Base-by-base conservation (phyloP, 345 rosid genomes). In the Trapa bicornis region DNA sequence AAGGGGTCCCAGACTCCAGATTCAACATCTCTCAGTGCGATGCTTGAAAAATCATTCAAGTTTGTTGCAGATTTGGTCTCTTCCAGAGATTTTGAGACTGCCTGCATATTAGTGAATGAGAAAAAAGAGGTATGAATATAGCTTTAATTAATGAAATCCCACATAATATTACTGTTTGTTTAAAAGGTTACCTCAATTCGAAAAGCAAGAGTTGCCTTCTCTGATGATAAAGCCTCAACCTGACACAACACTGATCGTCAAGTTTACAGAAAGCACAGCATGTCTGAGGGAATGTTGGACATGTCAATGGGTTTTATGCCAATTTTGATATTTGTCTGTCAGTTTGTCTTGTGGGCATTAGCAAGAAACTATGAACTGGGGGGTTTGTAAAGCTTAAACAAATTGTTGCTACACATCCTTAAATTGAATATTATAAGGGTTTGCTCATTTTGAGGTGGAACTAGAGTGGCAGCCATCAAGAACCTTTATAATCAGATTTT, bases 171-270 rank as follows among this genome's bases (percentile, higher is more conserved):
- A 11, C 12, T 33, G 63, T 38, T 33, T 1, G 60, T 17, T 7
- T 60, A 63, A 63, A 47, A 38, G 16, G 14, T 29, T 80, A 92
- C 97, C 97, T 94, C 97, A 39, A 90, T 94, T 81, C 99, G 83
- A 75, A 94, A 85, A 3, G 66, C 17, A 22, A 88, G 68, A 38
- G 95, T 94, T 45, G 97, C 88, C 89, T 94, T 94, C 77, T 94
- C 96, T 0, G 99, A 88, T 68, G 96, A 88, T 54, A 94, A 87
- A 4, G 88, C 84, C 81, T 93, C 98, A 37, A 88, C 96, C 97
- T 93, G 84, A 69, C 37, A 68, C 64, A 74, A 54, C 36, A 58
- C 60, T 32, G 56, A 41, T 64, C 12, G 38, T 43, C 32, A 47
- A n/a, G 43, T 66, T 66, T 14, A 15, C 56, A 50, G 33, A 47